phyloP scores from a whole-genome alignment of 2,329 filamentous ascomycete genomes.

The Cordyceps pruinosa region DNA sequence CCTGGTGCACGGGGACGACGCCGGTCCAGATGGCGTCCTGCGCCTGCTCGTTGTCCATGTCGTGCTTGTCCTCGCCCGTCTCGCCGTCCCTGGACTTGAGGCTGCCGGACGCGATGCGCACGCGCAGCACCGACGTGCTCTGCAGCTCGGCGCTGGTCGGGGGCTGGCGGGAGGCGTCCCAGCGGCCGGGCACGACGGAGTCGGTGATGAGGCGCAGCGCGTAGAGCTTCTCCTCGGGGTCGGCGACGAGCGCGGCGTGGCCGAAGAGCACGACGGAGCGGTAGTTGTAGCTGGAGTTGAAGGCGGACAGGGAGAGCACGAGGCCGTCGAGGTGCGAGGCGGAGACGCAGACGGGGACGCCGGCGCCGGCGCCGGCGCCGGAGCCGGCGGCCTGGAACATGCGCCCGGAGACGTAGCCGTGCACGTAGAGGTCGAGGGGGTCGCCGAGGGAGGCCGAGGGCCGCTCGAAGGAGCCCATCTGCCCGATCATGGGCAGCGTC shows the following conservation, averaged over 20 bases:
- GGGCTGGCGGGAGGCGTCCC: constrained; percentile 61
- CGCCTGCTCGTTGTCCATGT: constrained; percentile 38
- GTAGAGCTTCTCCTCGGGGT: constrained; percentile 64
- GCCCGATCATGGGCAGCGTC: constrained; percentile 78
- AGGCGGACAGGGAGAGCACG: constrained; percentile 71
- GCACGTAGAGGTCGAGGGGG: constrained; percentile 69
- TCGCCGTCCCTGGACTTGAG: constrained; percentile 65
- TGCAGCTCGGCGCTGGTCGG: constrained; percentile 68
- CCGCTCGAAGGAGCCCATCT: constrained; percentile 64
- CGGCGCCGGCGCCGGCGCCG: constrained; percentile 29
- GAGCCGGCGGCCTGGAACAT: constrained; percentile 57
- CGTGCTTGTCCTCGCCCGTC: constrained; percentile 48
- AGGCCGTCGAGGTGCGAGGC: constrained; percentile 73
- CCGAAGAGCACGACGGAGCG: constrained; percentile 74
- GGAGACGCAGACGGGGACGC: constrained; percentile 64
- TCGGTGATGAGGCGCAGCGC: constrained; percentile 76
- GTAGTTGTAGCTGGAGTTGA: constrained; percentile 82
- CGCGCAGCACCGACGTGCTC: constrained; percentile 64
- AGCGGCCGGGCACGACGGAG: constrained; percentile 61
- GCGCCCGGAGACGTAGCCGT: constrained; percentile 75
- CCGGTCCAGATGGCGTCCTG: constrained; percentile 46
- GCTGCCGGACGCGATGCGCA: constrained; percentile 63
- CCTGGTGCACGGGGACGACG: constrained; percentile 55
- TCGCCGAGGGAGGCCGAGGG: constrained; percentile 56
- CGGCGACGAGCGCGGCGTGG: constrained; percentile 59